phyloP scores from a whole-genome alignment of 208 protist genomes.

The Leishmania gerbilli region DNA sequence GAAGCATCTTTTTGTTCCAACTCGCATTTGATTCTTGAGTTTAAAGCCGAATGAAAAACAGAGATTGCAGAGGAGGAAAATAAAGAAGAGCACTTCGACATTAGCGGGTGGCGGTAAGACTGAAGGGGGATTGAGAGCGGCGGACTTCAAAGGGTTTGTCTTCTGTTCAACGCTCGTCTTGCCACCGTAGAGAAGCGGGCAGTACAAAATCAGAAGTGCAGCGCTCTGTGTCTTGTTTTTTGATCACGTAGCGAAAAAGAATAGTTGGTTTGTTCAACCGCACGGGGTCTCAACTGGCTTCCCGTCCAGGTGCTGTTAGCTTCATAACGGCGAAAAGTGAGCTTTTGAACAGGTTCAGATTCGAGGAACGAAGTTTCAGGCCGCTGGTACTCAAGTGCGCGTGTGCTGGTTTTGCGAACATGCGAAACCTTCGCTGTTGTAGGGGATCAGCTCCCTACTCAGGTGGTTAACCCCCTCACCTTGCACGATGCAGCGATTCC shows the following conservation, averaged over 20 bases:
- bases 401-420: neutral
- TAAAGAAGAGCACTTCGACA: neutral
- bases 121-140: neutral
- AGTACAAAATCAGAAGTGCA: neutral
- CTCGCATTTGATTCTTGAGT: slow-evolving; percentile 3
- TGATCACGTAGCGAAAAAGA: neutral
- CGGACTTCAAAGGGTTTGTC: neutral
- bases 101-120: neutral
- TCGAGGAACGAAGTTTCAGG: too few relatives aligned
- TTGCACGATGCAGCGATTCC: neutral
- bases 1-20: slow-evolving; percentile 20
- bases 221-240: neutral
- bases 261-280: too few relatives aligned
- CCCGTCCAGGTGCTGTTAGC: too few relatives aligned
- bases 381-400: too few relatives aligned
- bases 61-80: slow-evolving; percentile 3
- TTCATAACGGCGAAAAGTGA: neutral
- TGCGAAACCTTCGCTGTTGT: neutral
- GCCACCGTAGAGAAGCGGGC: neutral
- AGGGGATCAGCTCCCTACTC: neutral
- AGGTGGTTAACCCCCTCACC: neutral
- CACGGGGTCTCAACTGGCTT: neutral
- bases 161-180: neutral
- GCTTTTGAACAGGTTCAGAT: too few relatives aligned
- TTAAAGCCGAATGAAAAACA: neutral